Evolutionary conservation across 345 rosid species (phyloP).

Genomic region (Heritiera littoralis): DNA sequence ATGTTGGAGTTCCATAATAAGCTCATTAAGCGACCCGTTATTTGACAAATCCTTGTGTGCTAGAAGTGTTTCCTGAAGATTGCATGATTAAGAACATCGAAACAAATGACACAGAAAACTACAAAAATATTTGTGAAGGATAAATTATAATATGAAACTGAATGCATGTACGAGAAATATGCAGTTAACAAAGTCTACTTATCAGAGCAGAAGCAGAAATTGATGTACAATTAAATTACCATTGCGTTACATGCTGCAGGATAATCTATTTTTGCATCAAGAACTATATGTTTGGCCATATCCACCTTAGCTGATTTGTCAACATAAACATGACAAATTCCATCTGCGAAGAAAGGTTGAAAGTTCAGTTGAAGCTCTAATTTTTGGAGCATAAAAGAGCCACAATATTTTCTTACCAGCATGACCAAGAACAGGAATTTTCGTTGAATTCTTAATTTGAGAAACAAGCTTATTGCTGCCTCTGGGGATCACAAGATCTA

Average conservation of each 20-base stretch:
- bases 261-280: slow-evolving; percentile 76
- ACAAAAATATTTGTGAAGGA: neutral
- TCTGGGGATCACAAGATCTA: slow-evolving; percentile 79
- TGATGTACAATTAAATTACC: slow-evolving; percentile 38
- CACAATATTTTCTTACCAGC: slow-evolving; percentile 48
- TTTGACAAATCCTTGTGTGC: slow-evolving; percentile 33
- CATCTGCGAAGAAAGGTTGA: slow-evolving; percentile 44
- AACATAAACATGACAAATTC: slow-evolving; percentile 70
- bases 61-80: slow-evolving; percentile 38
- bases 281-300: slow-evolving; percentile 54
- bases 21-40: slow-evolving; percentile 20
- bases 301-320: slow-evolving; percentile 67
- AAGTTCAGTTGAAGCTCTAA: neutral
- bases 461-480: slow-evolving; percentile 74
- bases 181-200: too few relatives aligned
- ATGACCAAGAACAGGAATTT: slow-evolving; percentile 82
- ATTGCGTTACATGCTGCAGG: slow-evolving; percentile 79
- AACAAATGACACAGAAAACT: too few relatives aligned
- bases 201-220: neutral
- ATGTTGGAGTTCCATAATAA: slow-evolving; percentile 8
- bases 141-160: too few relatives aligned
- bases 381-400: too few relatives aligned
- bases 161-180: too few relatives aligned
- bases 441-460: slow-evolving; percentile 69
- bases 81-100: too few relatives aligned